These are phyloP conservation scores for Circinella umbellata DNA, from an alignment of 371 early-diverging fungal species.

Conservation along the genomic window DNA sequence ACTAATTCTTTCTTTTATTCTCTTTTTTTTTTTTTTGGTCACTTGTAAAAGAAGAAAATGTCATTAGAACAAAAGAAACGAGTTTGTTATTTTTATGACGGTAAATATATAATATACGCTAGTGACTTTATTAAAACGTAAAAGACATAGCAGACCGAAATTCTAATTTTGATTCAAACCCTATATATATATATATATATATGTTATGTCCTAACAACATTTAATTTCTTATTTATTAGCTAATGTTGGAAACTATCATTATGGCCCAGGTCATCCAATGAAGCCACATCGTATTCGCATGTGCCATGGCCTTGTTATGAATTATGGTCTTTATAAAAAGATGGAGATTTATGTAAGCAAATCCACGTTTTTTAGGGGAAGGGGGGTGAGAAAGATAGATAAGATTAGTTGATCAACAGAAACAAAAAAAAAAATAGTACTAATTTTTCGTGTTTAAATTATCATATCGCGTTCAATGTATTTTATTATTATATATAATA, in stretches of 20 bases:
- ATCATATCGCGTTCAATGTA: not conserved
- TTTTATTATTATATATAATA: not conserved
- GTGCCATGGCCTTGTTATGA: conserved; percentile 91
- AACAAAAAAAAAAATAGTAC: not conserved
- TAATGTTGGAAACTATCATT: conserved; percentile 71
- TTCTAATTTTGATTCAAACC: too few species aligned
- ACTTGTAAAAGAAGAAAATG: conserved; percentile 20
- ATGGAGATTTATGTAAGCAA: conserved; percentile 68
- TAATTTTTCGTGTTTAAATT: not conserved
- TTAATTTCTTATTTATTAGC: conserved; percentile 26
- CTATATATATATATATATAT: not conserved
- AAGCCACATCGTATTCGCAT: conserved; percentile 95
- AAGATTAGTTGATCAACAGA: not conserved
- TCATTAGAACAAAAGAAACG: conserved; percentile 52
- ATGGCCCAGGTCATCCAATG: conserved; percentile 92
- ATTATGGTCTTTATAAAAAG: conserved; percentile 88
- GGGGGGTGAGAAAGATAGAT: not conserved
- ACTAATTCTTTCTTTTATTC: not conserved
- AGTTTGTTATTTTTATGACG: conserved; percentile 62
- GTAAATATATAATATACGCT: conserved; percentile 28
- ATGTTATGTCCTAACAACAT: too few species aligned
- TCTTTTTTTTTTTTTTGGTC: too few species aligned
- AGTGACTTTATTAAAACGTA: too few species aligned
- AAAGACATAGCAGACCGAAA: too few species aligned
- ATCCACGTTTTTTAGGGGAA: not conserved